These are phyloP conservation scores for Graphilbum fragrans DNA, from an alignment of 2,329 filamentous ascomycete genomes.

Conservation along the genomic window DNA sequence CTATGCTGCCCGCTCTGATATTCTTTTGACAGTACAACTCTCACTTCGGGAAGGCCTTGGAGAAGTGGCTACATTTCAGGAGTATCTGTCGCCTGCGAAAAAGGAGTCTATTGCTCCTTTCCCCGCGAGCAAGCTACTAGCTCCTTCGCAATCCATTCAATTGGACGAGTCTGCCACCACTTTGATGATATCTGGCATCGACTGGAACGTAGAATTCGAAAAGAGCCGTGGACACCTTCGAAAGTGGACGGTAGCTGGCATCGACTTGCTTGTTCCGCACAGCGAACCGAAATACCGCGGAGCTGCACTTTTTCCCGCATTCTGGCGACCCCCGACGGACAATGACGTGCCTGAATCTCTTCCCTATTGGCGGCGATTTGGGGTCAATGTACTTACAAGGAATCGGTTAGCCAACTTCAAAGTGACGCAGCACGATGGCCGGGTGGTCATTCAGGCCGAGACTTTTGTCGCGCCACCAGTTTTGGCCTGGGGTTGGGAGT, in stretches of 20 bases:
- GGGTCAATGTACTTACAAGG: slow-evolving; percentile 31
- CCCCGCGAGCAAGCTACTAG: background rate
- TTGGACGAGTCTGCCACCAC: background rate
- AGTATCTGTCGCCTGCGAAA: slow-evolving; percentile 21
- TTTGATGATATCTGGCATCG: slow-evolving; percentile 8
- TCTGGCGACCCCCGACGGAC: slow-evolving; percentile 55
- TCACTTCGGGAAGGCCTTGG: slow-evolving; percentile 26
- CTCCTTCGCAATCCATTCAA: background rate
- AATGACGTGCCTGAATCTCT: slow-evolving; percentile 46
- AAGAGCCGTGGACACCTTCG: slow-evolving; percentile 28
- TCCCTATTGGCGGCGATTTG: slow-evolving; percentile 44
- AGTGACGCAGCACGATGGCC: slow-evolving; percentile 9
- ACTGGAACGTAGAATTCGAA: slow-evolving; percentile 31
- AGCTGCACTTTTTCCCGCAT: slow-evolving; percentile 29
- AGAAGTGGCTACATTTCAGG: slow-evolving; percentile 43
- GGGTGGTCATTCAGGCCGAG: slow-evolving; percentile 26
- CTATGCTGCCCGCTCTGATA: slow-evolving; percentile 10
- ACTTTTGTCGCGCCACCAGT: slow-evolving; percentile 45
- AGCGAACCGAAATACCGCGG: slow-evolving; percentile 8
- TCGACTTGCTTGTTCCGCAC: slow-evolving; percentile 19
- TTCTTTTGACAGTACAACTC: slow-evolving; percentile 3
- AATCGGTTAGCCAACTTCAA: slow-evolving; percentile 16
- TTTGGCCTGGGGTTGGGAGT: slow-evolving; percentile 45
- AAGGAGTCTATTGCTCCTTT: slow-evolving; percentile 7
- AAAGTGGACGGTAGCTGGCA: slow-evolving; percentile 24